phyloP scores from a whole-genome alignment of 1,284 basidiomycete species.

The Trametes hirsuta region DNA sequence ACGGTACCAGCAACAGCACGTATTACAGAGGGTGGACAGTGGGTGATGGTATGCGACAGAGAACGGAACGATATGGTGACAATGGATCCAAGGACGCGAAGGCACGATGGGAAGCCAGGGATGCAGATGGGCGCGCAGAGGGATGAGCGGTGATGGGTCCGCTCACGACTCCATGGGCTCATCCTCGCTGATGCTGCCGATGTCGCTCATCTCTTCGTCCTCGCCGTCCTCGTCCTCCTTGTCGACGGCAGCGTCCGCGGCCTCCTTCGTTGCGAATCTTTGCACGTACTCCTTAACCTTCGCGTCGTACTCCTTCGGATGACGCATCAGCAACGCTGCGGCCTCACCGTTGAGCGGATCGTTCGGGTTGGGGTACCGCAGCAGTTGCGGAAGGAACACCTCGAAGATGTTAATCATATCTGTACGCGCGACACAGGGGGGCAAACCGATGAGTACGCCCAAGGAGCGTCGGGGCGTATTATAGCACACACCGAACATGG shows the following conservation, averaged over 20 bases:
- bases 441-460: constrained; percentile 7
- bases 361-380: constrained; percentile 97
- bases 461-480: neutral
- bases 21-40: constrained; percentile 13
- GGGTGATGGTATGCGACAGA: constrained; percentile 6
- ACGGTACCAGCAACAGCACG: constrained; percentile 17
- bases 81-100: neutral
- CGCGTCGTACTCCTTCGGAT: constrained; percentile 91
- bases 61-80: constrained; percentile 9
- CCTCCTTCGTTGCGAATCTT: constrained; percentile 83
- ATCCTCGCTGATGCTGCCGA: constrained; percentile 86
- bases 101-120: neutral
- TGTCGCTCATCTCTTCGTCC: constrained; percentile 91
- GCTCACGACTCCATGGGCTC: constrained; percentile 34
- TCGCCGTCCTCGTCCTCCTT: constrained; percentile 68
- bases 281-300: constrained; percentile 94
- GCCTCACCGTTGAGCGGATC: constrained; percentile 98
- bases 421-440: constrained; percentile 36
- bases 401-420: constrained; percentile 99
- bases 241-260: constrained; percentile 66
- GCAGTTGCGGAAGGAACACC: constrained; percentile 94
- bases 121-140: neutral
- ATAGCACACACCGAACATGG: constrained; percentile 85
- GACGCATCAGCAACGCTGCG: constrained; percentile 94
- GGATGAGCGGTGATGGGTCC: neutral